A percentile compares a stretch with the other conserved stretches of the same genome.
phyloP scores from a whole-genome alignment of 805 yeast species.

The Wickerhamomyces pijperi region DNA sequence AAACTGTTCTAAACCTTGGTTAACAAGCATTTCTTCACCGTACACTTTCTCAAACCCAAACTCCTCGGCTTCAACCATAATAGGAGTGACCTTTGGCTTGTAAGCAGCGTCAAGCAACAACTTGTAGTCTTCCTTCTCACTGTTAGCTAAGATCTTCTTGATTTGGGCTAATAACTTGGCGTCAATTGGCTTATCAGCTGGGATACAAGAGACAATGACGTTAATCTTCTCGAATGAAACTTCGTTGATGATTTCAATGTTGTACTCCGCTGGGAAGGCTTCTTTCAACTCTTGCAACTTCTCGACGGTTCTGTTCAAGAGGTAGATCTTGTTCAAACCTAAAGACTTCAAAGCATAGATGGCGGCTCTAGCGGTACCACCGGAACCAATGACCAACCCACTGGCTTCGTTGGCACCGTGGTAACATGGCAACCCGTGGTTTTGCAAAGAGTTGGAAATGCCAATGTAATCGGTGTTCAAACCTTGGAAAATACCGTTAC shows the following conservation, averaged over 20 bases:
- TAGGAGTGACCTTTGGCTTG: conserved; percentile 78
- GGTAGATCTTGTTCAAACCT: conserved; percentile 69
- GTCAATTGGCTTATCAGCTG: conserved; percentile 69
- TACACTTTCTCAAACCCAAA: conserved; percentile 74
- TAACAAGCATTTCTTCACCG: conserved; percentile 85
- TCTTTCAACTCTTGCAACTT: conserved; percentile 50
- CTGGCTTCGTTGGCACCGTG: conserved; percentile 22
- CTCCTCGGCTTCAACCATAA: conserved; percentile 67
- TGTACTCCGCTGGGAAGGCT: conserved; percentile 48
- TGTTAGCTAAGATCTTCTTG: conserved; percentile 33
- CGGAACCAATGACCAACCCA: conserved; percentile 90
- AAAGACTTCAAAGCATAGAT: conserved; percentile 69
- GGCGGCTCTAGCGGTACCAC: conserved; percentile 96
- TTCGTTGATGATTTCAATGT: conserved; percentile 45
- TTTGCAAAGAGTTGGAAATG: conserved; percentile 53
- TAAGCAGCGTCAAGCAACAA: conserved; percentile 82
- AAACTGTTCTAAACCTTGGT: conserved; percentile 89
- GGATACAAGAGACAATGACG: conserved; percentile 69
- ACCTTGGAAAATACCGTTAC: conserved; percentile 46
- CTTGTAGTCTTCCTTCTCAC: conserved; percentile 19
- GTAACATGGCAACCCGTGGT: conserved; percentile 46
- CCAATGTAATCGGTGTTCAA: conserved; percentile 97
- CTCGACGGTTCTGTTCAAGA: conserved; percentile 68
- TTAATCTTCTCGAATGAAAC: conserved; percentile 36
- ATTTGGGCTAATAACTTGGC: conserved; percentile 34